These are phyloP conservation scores for Chalciporus piperatus DNA, from an alignment of 768 basidiomycete genomes.

Conservation along the genomic window DNA sequence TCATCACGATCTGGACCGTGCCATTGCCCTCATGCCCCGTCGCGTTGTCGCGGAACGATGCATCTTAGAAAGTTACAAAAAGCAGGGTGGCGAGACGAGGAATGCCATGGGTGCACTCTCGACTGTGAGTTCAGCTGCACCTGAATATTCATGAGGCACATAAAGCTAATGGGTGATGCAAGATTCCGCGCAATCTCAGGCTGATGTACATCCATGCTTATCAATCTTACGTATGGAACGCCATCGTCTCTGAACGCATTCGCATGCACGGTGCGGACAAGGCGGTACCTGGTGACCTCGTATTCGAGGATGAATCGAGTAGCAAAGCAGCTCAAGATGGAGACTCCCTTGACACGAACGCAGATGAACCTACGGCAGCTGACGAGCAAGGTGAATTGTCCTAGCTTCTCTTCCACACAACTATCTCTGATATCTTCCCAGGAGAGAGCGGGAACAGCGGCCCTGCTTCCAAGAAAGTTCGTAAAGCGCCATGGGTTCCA, in stretches of 20 bases:
- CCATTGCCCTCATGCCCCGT: conserved; percentile 82
- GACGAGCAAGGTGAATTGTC: conserved; percentile 34
- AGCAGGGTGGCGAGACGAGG: conserved; percentile 70
- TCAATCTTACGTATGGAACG: conserved; percentile 98
- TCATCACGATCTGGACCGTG: conserved; percentile 75
- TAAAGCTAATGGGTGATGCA: conserved; percentile 2
- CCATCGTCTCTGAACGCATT: conserved; percentile 92
- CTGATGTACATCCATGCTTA: conserved; percentile 99
- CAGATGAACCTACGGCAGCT: conserved; percentile 29
- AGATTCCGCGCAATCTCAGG: conserved; percentile 95
- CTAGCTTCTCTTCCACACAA: neutral
- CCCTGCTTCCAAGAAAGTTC: conserved; percentile 19
- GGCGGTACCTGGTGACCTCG: conserved; percentile 87
- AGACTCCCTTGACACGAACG: conserved; percentile 31
- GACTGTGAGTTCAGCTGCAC: conserved; percentile 48
- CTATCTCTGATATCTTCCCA: conserved; percentile 16
- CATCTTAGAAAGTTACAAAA: conserved; percentile 86
- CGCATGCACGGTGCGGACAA: conserved; percentile 68
- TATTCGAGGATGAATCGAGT: conserved; percentile 53
- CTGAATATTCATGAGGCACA: neutral
- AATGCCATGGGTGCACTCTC: conserved; percentile 88
- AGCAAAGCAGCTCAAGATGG: conserved; percentile 19
- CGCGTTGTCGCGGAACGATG: conserved; percentile 92
- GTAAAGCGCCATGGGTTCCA: conserved; percentile 50
- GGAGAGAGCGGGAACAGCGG: conserved; percentile 16